Base-by-base conservation (phyloP, 768 basidiomycete species). In the Amanita subjunquillea region DNA sequence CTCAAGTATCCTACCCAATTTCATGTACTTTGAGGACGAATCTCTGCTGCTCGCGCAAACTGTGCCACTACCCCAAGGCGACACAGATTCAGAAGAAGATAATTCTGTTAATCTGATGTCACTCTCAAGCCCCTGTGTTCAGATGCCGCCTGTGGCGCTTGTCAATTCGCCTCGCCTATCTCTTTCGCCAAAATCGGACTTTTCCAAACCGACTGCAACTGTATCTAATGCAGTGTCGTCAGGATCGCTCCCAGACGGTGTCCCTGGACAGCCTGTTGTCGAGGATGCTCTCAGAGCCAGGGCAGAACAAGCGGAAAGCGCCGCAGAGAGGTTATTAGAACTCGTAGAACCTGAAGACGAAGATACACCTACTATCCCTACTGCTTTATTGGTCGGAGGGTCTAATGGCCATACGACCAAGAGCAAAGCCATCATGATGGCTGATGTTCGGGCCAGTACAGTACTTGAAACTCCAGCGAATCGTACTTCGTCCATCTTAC, bases 221-320 rank as follows among this genome's bases (percentile, higher is more conserved):
- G 69, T 76, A 20, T 83, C 83, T 3, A 83, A 83, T 62, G 72
- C 83, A 2, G 64, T 83, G 37, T 85, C 84, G 3, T 76, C 78
- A 0, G 78, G 77, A 23, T 79, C 81, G 2, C 56, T 72, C 34
- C 62, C 67, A 15, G 69, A 68, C 50, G 63, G 63, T 47, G 54
- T 55, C 17, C 55, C 62, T 51, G 69, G 76, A 57, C 71, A 73
- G 57, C 64, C 75, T 58, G 72, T 81, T 10, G 77, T 93, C 3
- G 92, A 94, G 61, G 93, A 95, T 62, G 91, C 85, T 29, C 66
- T 95, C 58, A 78, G 84, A 41, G 89, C 89, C 2, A 80, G 89
- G 49, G 93, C 94, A 1, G 88, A 89, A 59, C 94, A 96, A 63
- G 94, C 94, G 0, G 90, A 93, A 63, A 92, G 90, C 62, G 89